Percentiles rank a stretch among this genome's conserved stretches.
These are phyloP conservation scores for Trichoderma brevicompactum DNA, from an alignment of 2,329 filamentous ascomycete genomes.

Conservation along the genomic window DNA sequence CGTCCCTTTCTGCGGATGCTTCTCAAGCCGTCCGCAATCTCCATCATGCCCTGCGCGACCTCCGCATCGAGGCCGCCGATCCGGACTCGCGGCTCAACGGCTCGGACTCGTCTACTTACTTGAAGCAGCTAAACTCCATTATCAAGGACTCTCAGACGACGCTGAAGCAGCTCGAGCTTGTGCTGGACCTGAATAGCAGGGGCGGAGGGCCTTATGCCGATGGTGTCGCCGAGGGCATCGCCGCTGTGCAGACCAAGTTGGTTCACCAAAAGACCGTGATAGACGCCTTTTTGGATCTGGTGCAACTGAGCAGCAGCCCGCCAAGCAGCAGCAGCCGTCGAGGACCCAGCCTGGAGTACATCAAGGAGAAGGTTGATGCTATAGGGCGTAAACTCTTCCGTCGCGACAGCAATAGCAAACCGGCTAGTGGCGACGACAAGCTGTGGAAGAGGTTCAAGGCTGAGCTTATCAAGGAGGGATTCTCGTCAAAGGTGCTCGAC, in stretches of 20 bases:
- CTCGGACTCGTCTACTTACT: conserved; percentile 48
- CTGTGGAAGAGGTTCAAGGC: conserved; percentile 62
- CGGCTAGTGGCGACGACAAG: conserved; percentile 52
- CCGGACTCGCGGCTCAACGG: conserved; percentile 59
- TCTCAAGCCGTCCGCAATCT: conserved; percentile 56
- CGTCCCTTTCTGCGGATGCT: conserved; percentile 55
- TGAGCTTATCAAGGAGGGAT: conserved; percentile 63
- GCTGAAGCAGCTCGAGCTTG: conserved; percentile 58
- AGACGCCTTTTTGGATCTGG: conserved; percentile 60
- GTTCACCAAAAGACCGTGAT: conserved; percentile 57
- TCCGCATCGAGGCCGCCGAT: conserved; percentile 62
- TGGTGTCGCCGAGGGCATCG: conserved; percentile 46
- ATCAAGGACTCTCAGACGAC: conserved; percentile 60
- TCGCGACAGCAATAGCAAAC: conserved; percentile 45
- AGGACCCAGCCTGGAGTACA: conserved; percentile 52
- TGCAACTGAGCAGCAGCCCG: conserved; percentile 58
- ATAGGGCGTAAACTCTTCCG: conserved; percentile 58
- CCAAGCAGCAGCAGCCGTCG: conserved; percentile 42
- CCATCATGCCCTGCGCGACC: conserved; percentile 60
- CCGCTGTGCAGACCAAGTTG: conserved; percentile 52
- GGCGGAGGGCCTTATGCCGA: conserved; percentile 39
- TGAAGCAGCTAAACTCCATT: conserved; percentile 55
- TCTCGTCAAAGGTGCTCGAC: conserved; percentile 58
- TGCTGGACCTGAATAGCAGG: conserved; percentile 54
- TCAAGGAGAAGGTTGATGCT: conserved; percentile 64